A percentile compares a stretch with the other conserved stretches of the same genome.
Conservation (phyloP, 176 grass and related monocot genomes). For the Juncus inflexus region DNA sequence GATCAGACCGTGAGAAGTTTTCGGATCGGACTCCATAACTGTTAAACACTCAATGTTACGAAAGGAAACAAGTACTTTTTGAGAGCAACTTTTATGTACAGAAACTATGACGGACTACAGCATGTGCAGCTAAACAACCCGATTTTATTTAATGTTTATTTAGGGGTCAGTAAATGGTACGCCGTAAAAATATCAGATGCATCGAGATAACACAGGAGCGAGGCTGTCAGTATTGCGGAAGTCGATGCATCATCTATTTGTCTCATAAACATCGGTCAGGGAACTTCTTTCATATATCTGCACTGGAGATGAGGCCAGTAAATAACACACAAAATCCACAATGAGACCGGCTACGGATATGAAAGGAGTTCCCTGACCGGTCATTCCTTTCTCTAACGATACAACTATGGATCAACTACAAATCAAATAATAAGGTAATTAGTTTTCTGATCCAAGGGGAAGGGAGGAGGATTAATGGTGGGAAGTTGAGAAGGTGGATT, state of each 20-base stretch:
- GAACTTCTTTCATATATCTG: conserved; percentile 49
- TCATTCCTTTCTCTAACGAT: too few species aligned
- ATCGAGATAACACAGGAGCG: neutral
- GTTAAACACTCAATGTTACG: conserved; percentile 23
- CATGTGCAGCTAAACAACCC: neutral
- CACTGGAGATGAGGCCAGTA: too few species aligned
- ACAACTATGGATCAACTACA: too few species aligned
- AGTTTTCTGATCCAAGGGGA: conserved; percentile 27
- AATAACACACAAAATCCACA: too few species aligned
- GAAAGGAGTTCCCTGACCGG: too few species aligned
- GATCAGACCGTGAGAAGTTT: conserved; percentile 29
- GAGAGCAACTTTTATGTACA: too few species aligned
- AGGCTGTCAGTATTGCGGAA: conserved; percentile 15
- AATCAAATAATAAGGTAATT: too few species aligned
- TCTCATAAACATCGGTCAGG: conserved; percentile 34
- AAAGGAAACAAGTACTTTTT: too few species aligned
- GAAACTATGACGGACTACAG: conserved; percentile 30
- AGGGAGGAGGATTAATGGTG: conserved; percentile 24
- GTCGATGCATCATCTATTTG: conserved; percentile 22
- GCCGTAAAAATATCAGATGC: conserved; percentile 15
- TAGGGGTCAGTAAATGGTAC: conserved; percentile 20
- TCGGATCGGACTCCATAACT: conserved; percentile 27
- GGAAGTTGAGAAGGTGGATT: neutral
- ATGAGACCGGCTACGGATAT: too few species aligned
- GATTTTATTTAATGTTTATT: conserved; percentile 32